Conservation (phyloP, 768 basidiomycete species). For the Calocybe indica region DNA sequence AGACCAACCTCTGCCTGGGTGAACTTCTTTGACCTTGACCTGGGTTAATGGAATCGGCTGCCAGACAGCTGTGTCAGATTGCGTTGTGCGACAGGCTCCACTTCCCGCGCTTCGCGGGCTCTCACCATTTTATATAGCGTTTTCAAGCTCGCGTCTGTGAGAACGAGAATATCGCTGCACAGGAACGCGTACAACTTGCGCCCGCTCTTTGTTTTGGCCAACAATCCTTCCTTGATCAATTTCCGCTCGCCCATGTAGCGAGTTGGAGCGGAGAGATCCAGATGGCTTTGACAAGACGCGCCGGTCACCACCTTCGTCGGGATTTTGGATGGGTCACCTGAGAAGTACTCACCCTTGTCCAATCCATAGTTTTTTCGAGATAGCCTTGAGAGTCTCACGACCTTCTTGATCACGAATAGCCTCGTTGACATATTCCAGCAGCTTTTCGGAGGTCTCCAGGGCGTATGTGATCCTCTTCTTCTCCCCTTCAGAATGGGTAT, state of each 20-base stretch:
- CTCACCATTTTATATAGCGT: constrained; percentile 81
- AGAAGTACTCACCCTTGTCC: constrained; percentile 63
- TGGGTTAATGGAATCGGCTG: constrained; percentile 76
- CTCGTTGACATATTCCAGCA: constrained; percentile 84
- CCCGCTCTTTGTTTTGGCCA: constrained; percentile 82
- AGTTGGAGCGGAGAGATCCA: constrained; percentile 90
- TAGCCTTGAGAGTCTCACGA: constrained; percentile 59
- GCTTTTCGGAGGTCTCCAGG: constrained; percentile 59
- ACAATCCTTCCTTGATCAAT: constrained; percentile 71
- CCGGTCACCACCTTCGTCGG: neutral
- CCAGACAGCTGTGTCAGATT: too few species aligned
- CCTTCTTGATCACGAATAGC: constrained; percentile 82
- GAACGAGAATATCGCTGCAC: constrained; percentile 85
- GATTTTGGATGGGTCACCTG: constrained; percentile 22
- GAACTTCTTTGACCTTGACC: constrained; percentile 47
- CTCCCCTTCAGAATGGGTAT: constrained; percentile 69
- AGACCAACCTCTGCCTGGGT: constrained; percentile 44
- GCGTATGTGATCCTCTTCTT: constrained; percentile 46
- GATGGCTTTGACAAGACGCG: constrained; percentile 27
- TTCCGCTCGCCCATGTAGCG: constrained; percentile 75
- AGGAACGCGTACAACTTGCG: constrained; percentile 71
- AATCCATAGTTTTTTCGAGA: constrained; percentile 83
- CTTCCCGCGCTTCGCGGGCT: constrained; percentile 8
- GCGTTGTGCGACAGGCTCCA: constrained; percentile 1
- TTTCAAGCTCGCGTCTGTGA: constrained; percentile 67